Base-by-base conservation (phyloP, 2,329 filamentous ascomycete genomes). In the Penicillium sp. region DNA sequence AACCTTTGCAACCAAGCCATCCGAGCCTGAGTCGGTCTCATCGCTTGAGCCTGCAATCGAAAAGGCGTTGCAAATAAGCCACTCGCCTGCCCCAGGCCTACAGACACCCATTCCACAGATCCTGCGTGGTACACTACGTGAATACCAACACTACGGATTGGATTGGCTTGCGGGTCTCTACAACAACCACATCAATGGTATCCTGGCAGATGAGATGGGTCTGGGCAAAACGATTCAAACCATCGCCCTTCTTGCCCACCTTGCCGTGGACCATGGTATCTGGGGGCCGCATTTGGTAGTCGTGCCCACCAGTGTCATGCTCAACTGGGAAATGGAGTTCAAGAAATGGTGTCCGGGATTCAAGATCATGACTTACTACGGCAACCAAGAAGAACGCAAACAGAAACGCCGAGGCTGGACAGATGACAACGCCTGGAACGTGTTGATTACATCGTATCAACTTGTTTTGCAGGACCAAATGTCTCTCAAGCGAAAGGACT, bases 251-350 rank as follows among this genome's bases (percentile, higher is more conserved):
- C 81, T 99, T 38, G 94, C 94, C 5, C 93, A 99, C 72, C 82
- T 99, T 37, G 94, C 95, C 9, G 93, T 93, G 61, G 84, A 91
- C 40, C 90, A 96, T 71, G 86, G 92, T 69, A 87, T 96, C 6
- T 99, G 94, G 95, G 94, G 95, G 0, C 92, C 94, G 0, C 94
- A 99, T 79, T 80, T 99, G 25, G 91, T 99, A 49, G 89, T 99
- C 60, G 94, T 99, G 2, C 94, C 94, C 1, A 99, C 94, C 2
- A 97, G 93, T 75, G 95, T 99, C 49, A 97, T 99, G 83, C 85
- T 99, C 63, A 99, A 99, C 72, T 99, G 94, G 94, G 95, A 99
- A 74, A 97, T 97, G 89, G 94, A 99, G 76, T 99, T 99, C 82
- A 97, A 97, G 72, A 99, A 99, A 73, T 99, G 80, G 86, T 91